Evolutionary conservation across 129 eudicot species (phyloP), one percentile per base, ranked within the genome.

Genomic region (Chrysanthemum seticuspe): DNA sequence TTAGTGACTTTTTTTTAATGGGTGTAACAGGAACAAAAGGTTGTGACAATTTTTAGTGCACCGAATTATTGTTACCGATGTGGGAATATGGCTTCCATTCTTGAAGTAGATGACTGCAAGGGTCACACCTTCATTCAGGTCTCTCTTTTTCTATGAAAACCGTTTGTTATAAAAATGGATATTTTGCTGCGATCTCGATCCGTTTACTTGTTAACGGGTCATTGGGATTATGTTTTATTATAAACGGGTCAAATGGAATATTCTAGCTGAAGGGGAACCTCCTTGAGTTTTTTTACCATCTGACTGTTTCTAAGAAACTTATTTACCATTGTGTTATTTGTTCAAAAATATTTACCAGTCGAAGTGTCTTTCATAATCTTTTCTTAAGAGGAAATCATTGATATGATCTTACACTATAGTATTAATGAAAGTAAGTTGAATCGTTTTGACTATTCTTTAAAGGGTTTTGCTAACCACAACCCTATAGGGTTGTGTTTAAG

Each of bases 41-140:
- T 90, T 52, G 97, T 90, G 55, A 90, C 97, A 1, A 87, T 90
- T 68, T 90, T 90, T 59, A 90, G 97, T 81, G 97, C 97, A 52
- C 97, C 97, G 14, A 90, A 90, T 78, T 90, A 90, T 76, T 90
- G 97, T 72, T 90, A 90, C 54, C 93, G 97, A 10, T 90, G 97
- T 76, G 97, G 97, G 49, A 90, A 90, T 68, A 90, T 90, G 97
- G 97, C 97, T 62, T 90, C 96, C 55, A 90, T 90, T 59, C 67
- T 90, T 55, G 96, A 90, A 60, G 97, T 90, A 29, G 97, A 90
- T 69, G 97, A 90, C 70, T 90, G 91, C 86, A 81, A 76, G 58
- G 91, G 89, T 21, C 97, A 90, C 79, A 90, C 91, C 7, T 90
- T 90, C 69, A 85, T 90, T 81, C 97, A 90, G 96, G 96, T 90